Evolutionary conservation across 202 grass and related monocot genomes (phyloP), one percentile per base, ranked within the genome.

Genomic region (Setaria viridis): DNA sequence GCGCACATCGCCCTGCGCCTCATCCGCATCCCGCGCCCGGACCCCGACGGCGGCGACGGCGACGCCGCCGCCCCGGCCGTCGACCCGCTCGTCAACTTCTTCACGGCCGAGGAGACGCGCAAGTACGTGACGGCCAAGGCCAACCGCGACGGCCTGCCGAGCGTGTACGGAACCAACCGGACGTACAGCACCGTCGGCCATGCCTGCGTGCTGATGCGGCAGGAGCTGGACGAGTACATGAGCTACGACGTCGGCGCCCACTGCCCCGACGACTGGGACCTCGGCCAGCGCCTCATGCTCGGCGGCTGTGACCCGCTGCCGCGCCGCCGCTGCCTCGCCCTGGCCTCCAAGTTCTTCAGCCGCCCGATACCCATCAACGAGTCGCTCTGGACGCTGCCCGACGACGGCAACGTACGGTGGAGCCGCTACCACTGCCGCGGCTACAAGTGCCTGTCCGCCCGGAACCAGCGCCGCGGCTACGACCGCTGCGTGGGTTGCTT

Each of bases 211-310:
- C 77, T 86, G 5, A 82, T 94, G 92, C 84, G 81, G 29, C 74
- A 60, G 62, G 90, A 97, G 62, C 89, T 97, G 13, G 95, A 94
- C 75, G 89, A 87, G 83, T 97, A 97, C 87, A 97, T 97, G 92
- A 82, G 74, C 84, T 97, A 97, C 30, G 92, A 94, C 81, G 85
- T 97, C 2, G 92, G 92, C 14, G 67, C 91, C 4, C 76, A 69
- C 41, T 97, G 95, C 89, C 86, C 88, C 29, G 95, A 97, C 68
- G 95, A 98, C 78, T 98, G 95, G 95, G 59, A 94, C 84, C 71
- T 94, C 29, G 93, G 64, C 3, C 95, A 98, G 82, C 88, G 81
- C 65, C 89, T 92, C 12, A 94, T 94, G 90, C 62, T 94, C 13
- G 90, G 65, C 37, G 93, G 95, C 35, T 98, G 95, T 62, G 95